Conservation (phyloP, 2,329 filamentous ascomycete genomes). For the Epichloe coenophiala region DNA sequence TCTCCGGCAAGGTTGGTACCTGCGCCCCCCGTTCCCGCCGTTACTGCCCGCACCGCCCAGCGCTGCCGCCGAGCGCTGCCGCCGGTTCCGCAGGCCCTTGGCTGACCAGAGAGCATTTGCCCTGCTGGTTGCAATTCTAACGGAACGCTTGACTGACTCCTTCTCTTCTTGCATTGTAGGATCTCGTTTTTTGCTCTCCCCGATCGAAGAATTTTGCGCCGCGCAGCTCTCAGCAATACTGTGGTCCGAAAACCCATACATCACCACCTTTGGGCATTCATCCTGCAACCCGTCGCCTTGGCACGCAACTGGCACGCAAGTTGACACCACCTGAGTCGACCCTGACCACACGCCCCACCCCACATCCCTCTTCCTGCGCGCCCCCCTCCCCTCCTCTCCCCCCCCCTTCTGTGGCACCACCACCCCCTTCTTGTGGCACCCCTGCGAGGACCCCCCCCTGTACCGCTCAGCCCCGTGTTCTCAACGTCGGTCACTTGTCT, state of each 20-base stretch:
- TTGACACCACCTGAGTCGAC: not conserved
- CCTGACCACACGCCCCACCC: not conserved
- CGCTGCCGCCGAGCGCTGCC: not conserved
- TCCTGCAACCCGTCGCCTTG: not conserved
- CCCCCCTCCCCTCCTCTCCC: constrained; percentile 3
- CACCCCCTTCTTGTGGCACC: not conserved
- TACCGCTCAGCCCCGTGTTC: constrained; percentile 29
- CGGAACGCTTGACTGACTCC: not conserved
- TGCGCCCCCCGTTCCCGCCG: constrained; percentile 5
- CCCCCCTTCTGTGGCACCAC: constrained; percentile 4
- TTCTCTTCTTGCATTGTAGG: not conserved
- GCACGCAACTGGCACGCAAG: constrained; percentile 1
- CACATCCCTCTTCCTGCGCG: not conserved
- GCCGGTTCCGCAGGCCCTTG: constrained; percentile 1
- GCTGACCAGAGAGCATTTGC: no score
- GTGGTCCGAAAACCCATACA: not conserved
- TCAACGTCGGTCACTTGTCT: constrained; percentile 25
- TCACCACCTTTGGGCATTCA: not conserved
- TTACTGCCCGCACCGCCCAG: constrained; percentile 3
- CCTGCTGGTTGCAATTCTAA: no score
- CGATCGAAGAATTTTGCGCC: no score
- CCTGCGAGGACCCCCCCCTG: constrained; percentile 4
- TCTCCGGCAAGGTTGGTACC: constrained; percentile 7
- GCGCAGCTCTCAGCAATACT: not conserved
- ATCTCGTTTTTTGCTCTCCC: not conserved